phyloP scores from a whole-genome alignment of 495 filamentous ascomycete species.

The Aspergillus asperescens region DNA sequence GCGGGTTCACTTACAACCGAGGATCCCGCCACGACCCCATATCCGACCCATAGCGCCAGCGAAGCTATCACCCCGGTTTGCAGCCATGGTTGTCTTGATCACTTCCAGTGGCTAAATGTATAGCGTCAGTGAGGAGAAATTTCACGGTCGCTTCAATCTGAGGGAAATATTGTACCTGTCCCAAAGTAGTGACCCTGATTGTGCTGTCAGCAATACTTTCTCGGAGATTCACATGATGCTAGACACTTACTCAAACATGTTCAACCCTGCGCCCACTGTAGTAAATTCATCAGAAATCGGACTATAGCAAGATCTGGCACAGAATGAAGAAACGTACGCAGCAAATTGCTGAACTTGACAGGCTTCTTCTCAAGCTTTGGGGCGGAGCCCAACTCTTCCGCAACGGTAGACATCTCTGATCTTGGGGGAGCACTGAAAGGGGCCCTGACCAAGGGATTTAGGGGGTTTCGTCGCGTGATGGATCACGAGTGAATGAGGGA shows the following conservation, averaged over 20 bases:
- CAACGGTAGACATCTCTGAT: conserved; percentile 46
- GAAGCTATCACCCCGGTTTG: conserved; percentile 87
- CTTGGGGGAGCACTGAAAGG: conserved; percentile 49
- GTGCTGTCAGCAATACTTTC: conserved; percentile 13
- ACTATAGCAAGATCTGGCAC: background rate
- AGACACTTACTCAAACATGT: conserved; percentile 84
- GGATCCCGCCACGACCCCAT: conserved; percentile 88
- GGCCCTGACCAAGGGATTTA: conserved; percentile 91
- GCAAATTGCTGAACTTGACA: conserved; percentile 98
- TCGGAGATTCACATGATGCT: background rate
- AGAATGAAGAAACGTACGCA: conserved; percentile 50
- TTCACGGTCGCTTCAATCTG: background rate
- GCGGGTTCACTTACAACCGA: conserved; percentile 75
- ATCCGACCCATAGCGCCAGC: conserved; percentile 72
- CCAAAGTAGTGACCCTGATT: conserved; percentile 75
- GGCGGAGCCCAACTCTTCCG: conserved; percentile 45
- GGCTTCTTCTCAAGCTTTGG: conserved; percentile 91
- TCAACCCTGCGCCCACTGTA: conserved; percentile 84
- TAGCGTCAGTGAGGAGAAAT: conserved; percentile 18
- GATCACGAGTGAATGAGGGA: conserved; percentile 20
- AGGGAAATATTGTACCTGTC: conserved; percentile 54
- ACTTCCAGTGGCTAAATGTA: conserved; percentile 83
- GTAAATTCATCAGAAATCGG: conserved; percentile 5
- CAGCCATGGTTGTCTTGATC: conserved; percentile 98
- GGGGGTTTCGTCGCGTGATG: conserved; percentile 70